Base-by-base conservation (phyloP, 2,329 filamentous ascomycete genomes). In the Harringtonia aguacate region DNA sequence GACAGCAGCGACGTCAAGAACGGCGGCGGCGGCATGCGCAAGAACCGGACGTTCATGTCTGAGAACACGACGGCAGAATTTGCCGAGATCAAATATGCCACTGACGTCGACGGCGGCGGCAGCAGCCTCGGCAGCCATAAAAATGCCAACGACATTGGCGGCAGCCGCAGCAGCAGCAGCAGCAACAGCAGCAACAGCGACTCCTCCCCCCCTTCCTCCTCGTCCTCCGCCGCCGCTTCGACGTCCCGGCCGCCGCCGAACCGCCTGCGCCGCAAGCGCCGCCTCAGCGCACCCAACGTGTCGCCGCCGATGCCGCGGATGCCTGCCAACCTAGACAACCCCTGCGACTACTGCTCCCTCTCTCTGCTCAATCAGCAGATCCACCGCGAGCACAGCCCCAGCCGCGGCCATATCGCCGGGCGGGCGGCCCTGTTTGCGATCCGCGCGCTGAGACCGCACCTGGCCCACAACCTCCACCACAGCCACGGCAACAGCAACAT, bases 341-440 rank as follows among this genome's bases (percentile, higher is more conserved):
- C 40, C 21, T 45, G 43, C 40, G 31, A 33, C n/a, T 43, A 29
- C 24, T 46, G 36, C 36, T 22, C 31, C 20, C 8, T 24, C 30
- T 33, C 27, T 12, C 33, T 44, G 10, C 12, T 44, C n/a, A 28
- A 37, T n/a, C 29, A 44, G 20, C 28, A 21, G 4, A 15, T 18
- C 30, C 22, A 29, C 27, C 2, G 29, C 21, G 22, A 21, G 4
- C 14, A 17, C 21, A 9, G 22, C 12, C 27, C 36, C 21, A 9
- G 22, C 12, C 27, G 28, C 15, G 18, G 17, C 31, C 13, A 15
- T 24, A 22, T 36, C 9, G 36, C 37, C 10, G n/a, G 21, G n/a
- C 39, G 39, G 4, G 39, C 39, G 9, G n/a, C 30, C 13, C 10
- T 8, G 29, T 15, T 41, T 8, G 36, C 37, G 20, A 9, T 45